Percentiles rank a stretch among this genome's conserved stretches.
Conservation (phyloP, 2,329 filamentous ascomycete species). For the Ceratocystis alfenasii region DNA sequence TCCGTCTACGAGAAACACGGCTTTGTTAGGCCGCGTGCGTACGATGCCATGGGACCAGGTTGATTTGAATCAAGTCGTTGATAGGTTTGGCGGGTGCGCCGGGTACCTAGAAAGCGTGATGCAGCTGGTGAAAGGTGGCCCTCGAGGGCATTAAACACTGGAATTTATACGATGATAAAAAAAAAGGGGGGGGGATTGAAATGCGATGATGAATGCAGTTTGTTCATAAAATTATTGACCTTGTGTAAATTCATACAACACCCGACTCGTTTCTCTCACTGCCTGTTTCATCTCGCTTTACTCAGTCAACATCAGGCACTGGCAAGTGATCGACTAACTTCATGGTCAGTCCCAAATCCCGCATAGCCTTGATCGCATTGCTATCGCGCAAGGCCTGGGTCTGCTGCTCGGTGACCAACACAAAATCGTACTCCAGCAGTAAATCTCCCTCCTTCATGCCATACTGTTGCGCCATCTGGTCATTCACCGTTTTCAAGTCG, state of each 20-base stretch:
- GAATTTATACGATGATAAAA: not conserved
- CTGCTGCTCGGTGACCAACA: constrained; percentile 60
- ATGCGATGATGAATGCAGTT: too few relatives aligned
- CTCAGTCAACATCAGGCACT: constrained; percentile 50
- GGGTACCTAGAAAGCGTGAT: constrained; percentile 49
- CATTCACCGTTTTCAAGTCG: constrained; percentile 43
- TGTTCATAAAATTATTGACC: not conserved
- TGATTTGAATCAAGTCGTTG: constrained; percentile 36
- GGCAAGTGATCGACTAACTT: constrained; percentile 66
- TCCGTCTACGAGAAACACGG: constrained; percentile 80
- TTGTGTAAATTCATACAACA: not conserved
- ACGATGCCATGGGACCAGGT: constrained; percentile 27
- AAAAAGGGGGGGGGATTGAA: not conserved
- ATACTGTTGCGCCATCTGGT: constrained; percentile 47
- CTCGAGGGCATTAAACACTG: constrained; percentile 31
- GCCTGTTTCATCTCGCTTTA: not conserved
- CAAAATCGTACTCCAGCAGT: constrained; percentile 62
- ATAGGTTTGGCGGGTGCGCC: constrained; percentile 42
- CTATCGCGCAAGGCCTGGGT: constrained; percentile 53
- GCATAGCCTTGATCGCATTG: constrained; percentile 52
- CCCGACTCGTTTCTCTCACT: not conserved
- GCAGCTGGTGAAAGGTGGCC: constrained; percentile 44
- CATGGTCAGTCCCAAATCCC: constrained; percentile 53
- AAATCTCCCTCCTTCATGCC: constrained; percentile 50
- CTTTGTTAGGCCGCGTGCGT: constrained; percentile 55